phyloP scores from a whole-genome alignment of 768 basidiomycete genomes.

The Lanmaoa pseudosensibilis region DNA sequence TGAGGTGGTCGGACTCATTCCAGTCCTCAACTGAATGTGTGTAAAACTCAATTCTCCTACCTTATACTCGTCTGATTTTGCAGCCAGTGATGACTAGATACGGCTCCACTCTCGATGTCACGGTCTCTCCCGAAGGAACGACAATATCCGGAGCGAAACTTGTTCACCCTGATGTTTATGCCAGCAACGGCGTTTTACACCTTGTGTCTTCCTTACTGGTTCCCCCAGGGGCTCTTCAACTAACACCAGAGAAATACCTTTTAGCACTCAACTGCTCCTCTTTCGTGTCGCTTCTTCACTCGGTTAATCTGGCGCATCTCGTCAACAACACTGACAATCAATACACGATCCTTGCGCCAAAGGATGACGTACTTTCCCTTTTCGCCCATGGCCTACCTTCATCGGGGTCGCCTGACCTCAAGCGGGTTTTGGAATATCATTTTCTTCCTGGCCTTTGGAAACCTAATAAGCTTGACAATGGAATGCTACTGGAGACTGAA shows the following conservation, averaged over 20 bases:
- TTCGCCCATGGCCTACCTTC: slow-evolving; percentile 59
- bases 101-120: slow-evolving; percentile 64
- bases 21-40: slow-evolving; percentile 51
- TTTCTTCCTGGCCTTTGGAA: slow-evolving; percentile 83
- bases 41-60: slow-evolving; percentile 22
- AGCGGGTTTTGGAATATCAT: slow-evolving; percentile 79
- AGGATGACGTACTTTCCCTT: slow-evolving; percentile 76
- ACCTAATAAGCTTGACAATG: slow-evolving; percentile 66
- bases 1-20: slow-evolving; percentile 70
- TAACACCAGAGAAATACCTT: slow-evolving; percentile 95
- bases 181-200: slow-evolving; percentile 93
- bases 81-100: slow-evolving; percentile 67
- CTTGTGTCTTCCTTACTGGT: slow-evolving; percentile 81
- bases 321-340: slow-evolving; percentile 67
- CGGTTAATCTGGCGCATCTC: slow-evolving; percentile 68
- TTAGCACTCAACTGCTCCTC: slow-evolving; percentile 87
- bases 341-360: slow-evolving; percentile 90
- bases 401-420: slow-evolving; percentile 66
- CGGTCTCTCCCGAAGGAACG: slow-evolving; percentile 52
- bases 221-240: slow-evolving; percentile 67
- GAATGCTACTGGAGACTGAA: slow-evolving; percentile 78
- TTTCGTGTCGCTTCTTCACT: slow-evolving; percentile 87
- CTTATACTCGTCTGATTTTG: slow-evolving; percentile 14
- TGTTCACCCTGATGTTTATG: slow-evolving; percentile 81
- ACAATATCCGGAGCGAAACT: slow-evolving; percentile 60